Evolutionary conservation across 441 rosid species (phyloP).

Genomic region (Croton setiger): DNA sequence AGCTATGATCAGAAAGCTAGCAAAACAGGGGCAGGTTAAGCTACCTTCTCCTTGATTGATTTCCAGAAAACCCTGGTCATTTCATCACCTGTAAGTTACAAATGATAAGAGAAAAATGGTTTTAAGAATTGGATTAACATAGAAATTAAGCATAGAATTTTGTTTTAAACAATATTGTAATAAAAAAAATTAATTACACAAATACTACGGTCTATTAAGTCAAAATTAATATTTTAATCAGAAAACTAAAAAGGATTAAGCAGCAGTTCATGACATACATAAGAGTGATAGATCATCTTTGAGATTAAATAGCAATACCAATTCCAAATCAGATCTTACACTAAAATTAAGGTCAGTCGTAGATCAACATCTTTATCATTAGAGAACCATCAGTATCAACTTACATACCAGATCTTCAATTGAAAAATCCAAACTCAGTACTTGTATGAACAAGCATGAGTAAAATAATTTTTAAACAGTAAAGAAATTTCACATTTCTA

Average conservation of each 20-base stretch:
- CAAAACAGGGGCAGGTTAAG: background rate
- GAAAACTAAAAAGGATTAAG: background rate
- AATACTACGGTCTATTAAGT: background rate
- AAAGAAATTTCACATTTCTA: background rate
- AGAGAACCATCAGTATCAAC: no score
- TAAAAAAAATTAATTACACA: background rate
- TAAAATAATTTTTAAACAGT: background rate
- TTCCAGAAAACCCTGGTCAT: constrained; percentile 86
- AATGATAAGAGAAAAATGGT: background rate
- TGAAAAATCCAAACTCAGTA: background rate
- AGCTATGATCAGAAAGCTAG: background rate
- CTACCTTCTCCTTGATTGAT: constrained; percentile 75
- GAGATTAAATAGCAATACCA: constrained; percentile 5
- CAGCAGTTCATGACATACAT: background rate
- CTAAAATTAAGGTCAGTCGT: no score
- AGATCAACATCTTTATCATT: no score
- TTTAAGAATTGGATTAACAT: background rate
- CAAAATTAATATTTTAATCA: constrained; percentile 1
- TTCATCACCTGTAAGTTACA: constrained; percentile 60
- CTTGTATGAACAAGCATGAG: background rate
- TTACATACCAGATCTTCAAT: no score
- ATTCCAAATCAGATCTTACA: background rate
- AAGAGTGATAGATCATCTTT: background rate
- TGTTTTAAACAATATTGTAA: background rate
- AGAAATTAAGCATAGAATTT: background rate